phyloP scores from a whole-genome alignment of 805 yeast species.

The Yarrowia sp. region DNA sequence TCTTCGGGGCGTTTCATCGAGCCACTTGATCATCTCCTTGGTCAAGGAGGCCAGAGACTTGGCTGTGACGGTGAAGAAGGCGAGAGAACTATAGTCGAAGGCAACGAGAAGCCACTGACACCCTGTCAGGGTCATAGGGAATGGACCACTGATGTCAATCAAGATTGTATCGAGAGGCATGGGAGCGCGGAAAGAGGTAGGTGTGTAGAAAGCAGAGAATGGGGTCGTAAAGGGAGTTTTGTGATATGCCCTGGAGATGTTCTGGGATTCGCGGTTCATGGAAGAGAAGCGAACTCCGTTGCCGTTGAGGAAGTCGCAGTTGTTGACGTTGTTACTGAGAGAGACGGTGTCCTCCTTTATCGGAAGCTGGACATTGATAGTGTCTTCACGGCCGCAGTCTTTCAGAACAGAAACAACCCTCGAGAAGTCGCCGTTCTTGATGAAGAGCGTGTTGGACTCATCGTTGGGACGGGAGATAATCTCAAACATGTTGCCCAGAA shows the following conservation, averaged over 20 bases:
- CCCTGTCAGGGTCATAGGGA: conserved; percentile 6
- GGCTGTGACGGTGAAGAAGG: conserved; percentile 1
- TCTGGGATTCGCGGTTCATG: neutral
- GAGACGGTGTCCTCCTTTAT: neutral
- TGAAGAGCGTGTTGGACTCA: neutral
- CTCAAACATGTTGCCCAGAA: neutral
- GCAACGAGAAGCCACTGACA: neutral
- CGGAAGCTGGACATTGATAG: neutral
- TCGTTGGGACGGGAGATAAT: neutral
- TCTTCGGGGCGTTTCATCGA: neutral
- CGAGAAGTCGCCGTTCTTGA: neutral
- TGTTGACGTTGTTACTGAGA: neutral
- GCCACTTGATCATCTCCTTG: neutral
- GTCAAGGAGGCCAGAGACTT: neutral
- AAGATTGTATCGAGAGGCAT: conserved; percentile 3
- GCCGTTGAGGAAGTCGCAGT: conserved; percentile 8
- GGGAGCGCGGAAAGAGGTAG: conserved; percentile 1
- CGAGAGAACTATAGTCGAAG: conserved; percentile 6
- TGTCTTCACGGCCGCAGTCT: neutral
- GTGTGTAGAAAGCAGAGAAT: conserved; percentile 3
- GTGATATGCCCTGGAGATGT: neutral
- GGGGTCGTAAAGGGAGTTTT: conserved; percentile 9
- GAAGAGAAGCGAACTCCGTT: conserved; percentile 7
- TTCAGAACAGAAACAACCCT: neutral
- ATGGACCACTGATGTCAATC: conserved; percentile 15